Evolutionary conservation across 495 filamentous ascomycete species (phyloP).

Genomic region (Massariosphaeria phaeospora): DNA sequence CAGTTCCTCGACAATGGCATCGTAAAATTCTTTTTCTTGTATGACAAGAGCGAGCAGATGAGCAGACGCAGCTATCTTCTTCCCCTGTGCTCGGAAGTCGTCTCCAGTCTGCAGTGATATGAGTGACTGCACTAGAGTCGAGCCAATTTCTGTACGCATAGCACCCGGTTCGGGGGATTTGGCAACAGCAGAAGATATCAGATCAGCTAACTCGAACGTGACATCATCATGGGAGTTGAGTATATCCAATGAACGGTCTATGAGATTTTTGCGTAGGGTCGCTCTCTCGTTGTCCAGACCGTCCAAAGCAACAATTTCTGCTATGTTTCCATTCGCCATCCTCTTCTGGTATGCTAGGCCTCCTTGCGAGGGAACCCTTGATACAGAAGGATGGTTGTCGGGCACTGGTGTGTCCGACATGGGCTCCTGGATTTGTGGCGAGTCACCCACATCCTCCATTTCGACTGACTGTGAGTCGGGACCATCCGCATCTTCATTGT

Average conservation of each 20-base stretch:
- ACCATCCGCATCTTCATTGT: slow-evolving; percentile 15
- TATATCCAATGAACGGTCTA: slow-evolving; percentile 85
- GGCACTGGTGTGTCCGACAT: not conserved
- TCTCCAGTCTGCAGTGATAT: slow-evolving; percentile 76
- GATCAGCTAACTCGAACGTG: slow-evolving; percentile 84
- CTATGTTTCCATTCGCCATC: slow-evolving; percentile 32
- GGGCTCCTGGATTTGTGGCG: not conserved
- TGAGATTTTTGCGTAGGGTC: slow-evolving; percentile 66
- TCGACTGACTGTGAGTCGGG: slow-evolving; percentile 23
- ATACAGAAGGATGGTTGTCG: not conserved
- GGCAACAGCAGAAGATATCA: slow-evolving; percentile 71
- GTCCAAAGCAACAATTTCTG: slow-evolving; percentile 60
- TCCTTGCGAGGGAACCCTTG: not conserved
- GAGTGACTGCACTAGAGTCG: slow-evolving; percentile 78
- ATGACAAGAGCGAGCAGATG: slow-evolving; percentile 87
- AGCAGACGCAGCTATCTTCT: slow-evolving; percentile 88
- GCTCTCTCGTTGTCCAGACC: slow-evolving; percentile 76
- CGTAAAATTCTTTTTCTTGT: slow-evolving; percentile 76
- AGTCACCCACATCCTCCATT: slow-evolving; percentile 24
- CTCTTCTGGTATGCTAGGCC: slow-evolving; percentile 10
- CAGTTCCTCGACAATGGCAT: slow-evolving; percentile 65
- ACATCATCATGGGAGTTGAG: slow-evolving; percentile 80
- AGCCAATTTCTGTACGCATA: slow-evolving; percentile 69
- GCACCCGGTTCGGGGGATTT: slow-evolving; percentile 61
- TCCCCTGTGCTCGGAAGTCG: slow-evolving; percentile 61